Evolutionary conservation across 495 filamentous ascomycete genomes (phyloP).

Genomic region (Penicillium simplicissimum): DNA sequence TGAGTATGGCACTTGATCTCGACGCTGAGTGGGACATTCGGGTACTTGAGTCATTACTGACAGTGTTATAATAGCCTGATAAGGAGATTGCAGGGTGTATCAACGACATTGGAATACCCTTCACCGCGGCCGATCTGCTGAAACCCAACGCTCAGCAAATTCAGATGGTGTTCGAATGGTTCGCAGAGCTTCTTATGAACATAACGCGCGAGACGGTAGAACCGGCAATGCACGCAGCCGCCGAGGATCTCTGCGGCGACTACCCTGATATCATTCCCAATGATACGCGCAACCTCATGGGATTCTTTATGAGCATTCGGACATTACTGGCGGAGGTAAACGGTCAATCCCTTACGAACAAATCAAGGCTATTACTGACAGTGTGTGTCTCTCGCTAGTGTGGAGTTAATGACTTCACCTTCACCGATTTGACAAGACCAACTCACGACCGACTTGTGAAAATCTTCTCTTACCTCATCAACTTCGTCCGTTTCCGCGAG

Average conservation of each 20-base stretch:
- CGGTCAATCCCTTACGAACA: neutral
- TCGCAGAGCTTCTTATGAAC: conserved; percentile 90
- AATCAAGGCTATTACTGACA: neutral
- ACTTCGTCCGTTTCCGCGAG: conserved; percentile 96
- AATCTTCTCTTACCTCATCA: conserved; percentile 95
- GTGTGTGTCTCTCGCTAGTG: conserved; percentile 47
- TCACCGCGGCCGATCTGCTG: conserved; percentile 82
- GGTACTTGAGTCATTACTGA: conserved; percentile 17
- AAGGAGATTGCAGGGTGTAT: conserved; percentile 95
- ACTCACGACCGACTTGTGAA: conserved; percentile 83
- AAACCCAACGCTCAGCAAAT: conserved; percentile 93
- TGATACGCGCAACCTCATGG: conserved; percentile 90
- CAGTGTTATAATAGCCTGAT: conserved; percentile 58
- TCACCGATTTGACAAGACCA: conserved; percentile 84
- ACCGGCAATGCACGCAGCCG: conserved; percentile 88
- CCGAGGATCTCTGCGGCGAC: conserved; percentile 80
- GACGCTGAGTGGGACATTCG: too few relatives aligned
- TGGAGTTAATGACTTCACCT: conserved; percentile 89
- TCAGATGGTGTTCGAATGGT: conserved; percentile 97
- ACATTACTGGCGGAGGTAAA: conserved; percentile 71
- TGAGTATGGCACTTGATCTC: conserved; percentile 33
- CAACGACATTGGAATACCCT: conserved; percentile 89
- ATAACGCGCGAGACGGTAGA: conserved; percentile 86
- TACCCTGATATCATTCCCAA: conserved; percentile 78
- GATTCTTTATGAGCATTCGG: conserved; percentile 79